Percentiles rank a stretch among this genome's conserved stretches.
These are phyloP conservation scores for Thraustochytrium sp. DNA, from an alignment of 352 stramenopile genomes.

Conservation along the genomic window DNA sequence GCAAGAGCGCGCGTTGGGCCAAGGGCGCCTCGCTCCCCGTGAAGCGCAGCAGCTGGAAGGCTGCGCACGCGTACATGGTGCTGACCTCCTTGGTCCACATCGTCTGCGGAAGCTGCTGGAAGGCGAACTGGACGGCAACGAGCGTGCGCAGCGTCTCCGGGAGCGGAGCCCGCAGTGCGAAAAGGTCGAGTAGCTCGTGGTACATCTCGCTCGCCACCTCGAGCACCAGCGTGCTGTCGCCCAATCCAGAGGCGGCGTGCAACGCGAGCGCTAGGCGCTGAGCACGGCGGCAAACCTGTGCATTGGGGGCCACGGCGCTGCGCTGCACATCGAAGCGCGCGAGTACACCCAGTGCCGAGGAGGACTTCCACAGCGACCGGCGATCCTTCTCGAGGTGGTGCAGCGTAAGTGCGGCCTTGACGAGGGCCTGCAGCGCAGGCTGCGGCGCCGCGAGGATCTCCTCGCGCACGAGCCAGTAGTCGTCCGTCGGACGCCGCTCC, in stretches of 20 bases:
- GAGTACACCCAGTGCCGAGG: background rate
- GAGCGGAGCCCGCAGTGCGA: background rate
- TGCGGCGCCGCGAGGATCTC: background rate
- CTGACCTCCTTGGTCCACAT: background rate
- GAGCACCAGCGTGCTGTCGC: background rate
- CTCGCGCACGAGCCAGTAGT: background rate
- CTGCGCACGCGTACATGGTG: background rate
- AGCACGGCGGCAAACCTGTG: background rate
- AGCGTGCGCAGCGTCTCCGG: background rate
- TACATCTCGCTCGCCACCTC: background rate
- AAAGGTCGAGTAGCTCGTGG: background rate
- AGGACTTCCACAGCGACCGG: background rate
- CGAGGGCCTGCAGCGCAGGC: background rate
- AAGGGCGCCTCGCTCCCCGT: background rate
- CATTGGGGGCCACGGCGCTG: background rate
- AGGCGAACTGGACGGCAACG: background rate
- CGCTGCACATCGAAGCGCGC: background rate
- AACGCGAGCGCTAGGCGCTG: background rate
- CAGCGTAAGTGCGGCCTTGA: background rate
- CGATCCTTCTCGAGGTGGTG: background rate
- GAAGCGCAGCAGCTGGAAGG: slow-evolving; percentile 7
- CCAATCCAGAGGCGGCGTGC: background rate
- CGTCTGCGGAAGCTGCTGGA: background rate
- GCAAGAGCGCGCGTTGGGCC: background rate
- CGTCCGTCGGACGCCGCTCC: background rate